These are phyloP conservation scores for Aspergillus calidoustus DNA, from an alignment of 2,329 filamentous ascomycete genomes.

Conservation along the genomic window DNA sequence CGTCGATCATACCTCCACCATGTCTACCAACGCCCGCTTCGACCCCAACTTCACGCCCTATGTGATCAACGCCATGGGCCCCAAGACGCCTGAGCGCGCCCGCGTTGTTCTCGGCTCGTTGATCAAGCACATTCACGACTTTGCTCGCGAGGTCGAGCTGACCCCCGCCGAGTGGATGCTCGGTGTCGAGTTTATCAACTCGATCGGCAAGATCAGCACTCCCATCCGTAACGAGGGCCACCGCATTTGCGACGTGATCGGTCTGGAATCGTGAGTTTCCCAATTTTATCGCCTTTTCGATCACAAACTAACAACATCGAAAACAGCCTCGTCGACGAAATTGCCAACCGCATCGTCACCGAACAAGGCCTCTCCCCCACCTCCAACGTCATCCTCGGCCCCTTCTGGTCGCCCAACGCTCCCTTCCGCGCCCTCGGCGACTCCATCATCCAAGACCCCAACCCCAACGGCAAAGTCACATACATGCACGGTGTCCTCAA, in stretches of 20 bases:
- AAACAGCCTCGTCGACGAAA: slow-evolving; percentile 73
- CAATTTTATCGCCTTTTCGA: background rate
- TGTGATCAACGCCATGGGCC: slow-evolving; percentile 74
- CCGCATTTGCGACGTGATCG: slow-evolving; percentile 73
- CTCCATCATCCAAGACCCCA: slow-evolving; percentile 67
- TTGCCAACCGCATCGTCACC: slow-evolving; percentile 69
- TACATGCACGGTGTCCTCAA: slow-evolving; percentile 72
- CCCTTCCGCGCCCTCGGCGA: slow-evolving; percentile 71
- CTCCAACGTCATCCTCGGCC: slow-evolving; percentile 76
- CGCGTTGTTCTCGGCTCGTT: slow-evolving; percentile 66
- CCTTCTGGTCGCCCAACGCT: slow-evolving; percentile 77
- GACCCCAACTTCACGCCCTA: slow-evolving; percentile 77
- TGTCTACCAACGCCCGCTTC: slow-evolving; percentile 35
- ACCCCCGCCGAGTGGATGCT: slow-evolving; percentile 77
- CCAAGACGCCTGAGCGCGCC: slow-evolving; percentile 67
- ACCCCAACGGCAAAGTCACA: slow-evolving; percentile 61
- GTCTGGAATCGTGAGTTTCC: slow-evolving; percentile 62
- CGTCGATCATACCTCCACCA: slow-evolving; percentile 12
- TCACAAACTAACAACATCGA: slow-evolving; percentile 12
- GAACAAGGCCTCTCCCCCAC: slow-evolving; percentile 67
- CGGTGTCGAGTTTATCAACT: slow-evolving; percentile 76
- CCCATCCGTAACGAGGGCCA: slow-evolving; percentile 75
- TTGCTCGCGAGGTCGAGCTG: slow-evolving; percentile 76
- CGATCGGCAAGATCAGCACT: slow-evolving; percentile 70
- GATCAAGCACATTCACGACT: slow-evolving; percentile 77